Percentiles rank a stretch among this genome's conserved stretches.
phyloP scores from a whole-genome alignment of 2,329 filamentous ascomycete genomes.

The Aspergillus sclerotialis region DNA sequence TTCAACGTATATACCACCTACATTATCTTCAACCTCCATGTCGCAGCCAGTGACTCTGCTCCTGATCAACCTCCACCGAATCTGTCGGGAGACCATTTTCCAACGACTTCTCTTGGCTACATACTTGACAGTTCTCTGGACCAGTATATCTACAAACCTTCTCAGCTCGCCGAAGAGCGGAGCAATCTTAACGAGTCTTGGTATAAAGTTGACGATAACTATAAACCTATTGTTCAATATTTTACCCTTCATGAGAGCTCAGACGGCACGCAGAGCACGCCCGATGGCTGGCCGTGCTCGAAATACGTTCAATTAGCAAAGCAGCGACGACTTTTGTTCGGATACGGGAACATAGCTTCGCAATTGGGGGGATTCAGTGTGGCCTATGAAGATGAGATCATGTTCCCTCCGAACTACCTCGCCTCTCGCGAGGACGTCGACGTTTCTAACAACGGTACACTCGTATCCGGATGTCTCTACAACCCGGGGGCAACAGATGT shows the following conservation, averaged over 20 bases:
- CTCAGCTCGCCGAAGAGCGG: slow-evolving; percentile 44
- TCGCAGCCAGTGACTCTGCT: slow-evolving; percentile 38
- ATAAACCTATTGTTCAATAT: slow-evolving; percentile 47
- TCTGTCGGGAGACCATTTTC: slow-evolving; percentile 38
- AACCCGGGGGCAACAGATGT: slow-evolving; percentile 34
- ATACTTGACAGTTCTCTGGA: slow-evolving; percentile 44
- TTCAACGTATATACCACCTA: slow-evolving; percentile 48
- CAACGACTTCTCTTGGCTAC: slow-evolving; percentile 39
- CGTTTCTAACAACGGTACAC: slow-evolving; percentile 29
- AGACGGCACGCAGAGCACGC: slow-evolving; percentile 39
- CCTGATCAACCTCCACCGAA: slow-evolving; percentile 37
- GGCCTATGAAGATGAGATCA: slow-evolving; percentile 40
- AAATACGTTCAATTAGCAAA: slow-evolving; percentile 50
- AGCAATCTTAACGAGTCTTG: slow-evolving; percentile 53
- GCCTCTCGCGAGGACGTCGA: slow-evolving; percentile 28
- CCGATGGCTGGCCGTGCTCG: slow-evolving; percentile 59
- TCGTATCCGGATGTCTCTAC: slow-evolving; percentile 51
- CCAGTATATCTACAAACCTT: slow-evolving; percentile 49
- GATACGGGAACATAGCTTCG: slow-evolving; percentile 51
- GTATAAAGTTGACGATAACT: slow-evolving; percentile 39
- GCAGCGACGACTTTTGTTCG: slow-evolving; percentile 48
- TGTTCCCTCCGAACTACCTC: slow-evolving; percentile 47
- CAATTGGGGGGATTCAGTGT: slow-evolving; percentile 53
- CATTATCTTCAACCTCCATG: slow-evolving; percentile 55
- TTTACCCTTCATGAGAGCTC: slow-evolving; percentile 37